Evolutionary conservation across 495 filamentous ascomycete genomes (phyloP).

Genomic region (Cercophora sp.): DNA sequence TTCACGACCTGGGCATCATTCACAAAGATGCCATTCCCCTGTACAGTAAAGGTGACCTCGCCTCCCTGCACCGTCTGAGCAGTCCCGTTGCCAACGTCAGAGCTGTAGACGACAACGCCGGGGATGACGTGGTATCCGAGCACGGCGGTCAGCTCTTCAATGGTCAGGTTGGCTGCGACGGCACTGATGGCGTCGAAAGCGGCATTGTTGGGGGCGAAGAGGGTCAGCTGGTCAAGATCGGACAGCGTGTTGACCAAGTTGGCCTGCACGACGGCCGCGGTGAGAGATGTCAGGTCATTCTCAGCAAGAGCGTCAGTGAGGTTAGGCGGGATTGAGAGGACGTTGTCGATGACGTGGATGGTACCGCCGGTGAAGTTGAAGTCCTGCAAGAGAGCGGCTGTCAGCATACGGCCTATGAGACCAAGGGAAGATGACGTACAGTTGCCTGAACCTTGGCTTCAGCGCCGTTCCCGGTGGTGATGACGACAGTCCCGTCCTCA

Average conservation of each 20-base stretch:
- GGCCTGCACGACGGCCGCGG: slow-evolving; percentile 49
- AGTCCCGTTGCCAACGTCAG: slow-evolving; percentile 15
- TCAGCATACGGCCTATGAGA: no score
- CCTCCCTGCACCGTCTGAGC: slow-evolving; percentile 39
- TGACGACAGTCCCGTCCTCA: slow-evolving; percentile 31
- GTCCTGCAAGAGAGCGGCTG: no score
- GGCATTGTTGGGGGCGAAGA: slow-evolving; percentile 56
- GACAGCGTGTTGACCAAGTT: slow-evolving; percentile 43
- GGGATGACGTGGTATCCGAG: slow-evolving; percentile 58
- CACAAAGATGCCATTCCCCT: slow-evolving; percentile 39
- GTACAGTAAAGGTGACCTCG: slow-evolving; percentile 49
- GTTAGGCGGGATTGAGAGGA: slow-evolving; percentile 53
- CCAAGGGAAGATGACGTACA: no score
- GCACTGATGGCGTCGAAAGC: slow-evolving; percentile 58
- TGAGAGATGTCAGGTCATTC: slow-evolving; percentile 52
- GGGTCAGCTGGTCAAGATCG: slow-evolving; percentile 48
- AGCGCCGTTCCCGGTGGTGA: slow-evolving; percentile 39
- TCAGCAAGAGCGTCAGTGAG: slow-evolving; percentile 44
- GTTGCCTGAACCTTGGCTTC: slow-evolving; percentile 33
- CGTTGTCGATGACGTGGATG: slow-evolving; percentile 61
- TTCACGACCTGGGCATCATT: slow-evolving; percentile 35
- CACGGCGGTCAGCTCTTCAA: slow-evolving; percentile 44
- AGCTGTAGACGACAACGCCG: slow-evolving; percentile 52
- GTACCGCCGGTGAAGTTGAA: slow-evolving; percentile 59
- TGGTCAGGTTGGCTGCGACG: slow-evolving; percentile 41